Conservation (phyloP, 1,284 basidiomycete genomes). For the Irpex sp. region DNA sequence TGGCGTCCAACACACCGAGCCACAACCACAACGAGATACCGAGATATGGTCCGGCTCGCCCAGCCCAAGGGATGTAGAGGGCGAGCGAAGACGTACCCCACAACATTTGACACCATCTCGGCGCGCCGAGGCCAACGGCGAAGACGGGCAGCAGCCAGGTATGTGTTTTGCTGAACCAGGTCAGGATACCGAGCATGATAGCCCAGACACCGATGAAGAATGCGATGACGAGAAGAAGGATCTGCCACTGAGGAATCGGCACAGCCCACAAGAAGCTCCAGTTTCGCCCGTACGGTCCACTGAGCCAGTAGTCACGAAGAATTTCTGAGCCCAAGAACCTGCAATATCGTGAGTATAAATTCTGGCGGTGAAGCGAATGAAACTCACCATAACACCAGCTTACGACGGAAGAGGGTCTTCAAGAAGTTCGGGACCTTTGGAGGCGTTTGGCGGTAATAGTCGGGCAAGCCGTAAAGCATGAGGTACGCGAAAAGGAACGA, state of each 20-base stretch:
- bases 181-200: constrained; percentile 69
- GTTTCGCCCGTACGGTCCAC: constrained; percentile 87
- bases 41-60: constrained; percentile 79
- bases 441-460: constrained; percentile 85
- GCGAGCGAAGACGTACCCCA: constrained; percentile 89
- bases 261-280: constrained; percentile 91
- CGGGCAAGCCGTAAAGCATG: constrained; percentile 82
- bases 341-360: not conserved
- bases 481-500: constrained; percentile 77
- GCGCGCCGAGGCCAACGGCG: constrained; percentile 88
- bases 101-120: constrained; percentile 91
- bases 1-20: constrained; percentile 89
- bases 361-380: not conserved
- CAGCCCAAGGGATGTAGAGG: constrained; percentile 90
- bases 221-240: constrained; percentile 69
- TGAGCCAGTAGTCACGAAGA: constrained; percentile 90
- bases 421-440: constrained; percentile 92
- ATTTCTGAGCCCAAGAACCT: constrained; percentile 83
- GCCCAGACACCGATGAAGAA: constrained; percentile 91
- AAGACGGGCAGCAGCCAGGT: constrained; percentile 93
- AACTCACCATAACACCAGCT: constrained; percentile 77
- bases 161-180: constrained; percentile 86
- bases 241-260: constrained; percentile 81
- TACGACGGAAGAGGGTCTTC: constrained; percentile 82
- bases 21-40: constrained; percentile 88